A percentile compares a stretch with the other conserved stretches of the same genome.
phyloP scores from a whole-genome alignment of 78 protist species.

The Dictyostelium intermedium region DNA sequence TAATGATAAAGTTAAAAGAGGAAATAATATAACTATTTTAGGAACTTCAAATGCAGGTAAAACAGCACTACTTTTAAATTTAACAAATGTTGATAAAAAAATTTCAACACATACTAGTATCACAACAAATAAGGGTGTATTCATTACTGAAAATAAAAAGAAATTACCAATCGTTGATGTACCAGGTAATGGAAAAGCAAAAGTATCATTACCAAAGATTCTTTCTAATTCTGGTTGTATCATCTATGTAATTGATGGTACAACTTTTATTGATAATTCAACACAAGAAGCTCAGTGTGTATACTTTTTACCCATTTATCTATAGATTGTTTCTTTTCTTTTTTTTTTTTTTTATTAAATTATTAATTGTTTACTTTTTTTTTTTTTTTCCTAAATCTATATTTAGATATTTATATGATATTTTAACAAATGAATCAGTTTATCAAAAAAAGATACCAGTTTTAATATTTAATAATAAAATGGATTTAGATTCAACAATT shows the following conservation, averaged over 20 bases:
- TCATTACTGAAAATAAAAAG: not conserved
- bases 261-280: conserved; percentile 35
- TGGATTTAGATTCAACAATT: conserved; percentile 7
- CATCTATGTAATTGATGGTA: conserved; percentile 36
- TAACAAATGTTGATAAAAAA: not conserved
- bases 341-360: not conserved
- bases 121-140: conserved; percentile 25
- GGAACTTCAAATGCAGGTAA: conserved; percentile 57
- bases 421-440: conserved; percentile 29
- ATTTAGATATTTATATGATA: conserved; percentile 42
- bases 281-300: conserved; percentile 67
- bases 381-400: no score
- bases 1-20: conserved; percentile 28
- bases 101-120: conserved; percentile 27
- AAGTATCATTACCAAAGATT: conserved; percentile 18
- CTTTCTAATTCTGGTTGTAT: conserved; percentile 6
- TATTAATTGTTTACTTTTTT: not conserved
- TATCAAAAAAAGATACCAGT: conserved; percentile 43
- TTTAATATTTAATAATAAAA: conserved; percentile 44
- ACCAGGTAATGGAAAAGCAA: conserved; percentile 62
- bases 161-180: conserved; percentile 43
- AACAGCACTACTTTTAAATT: conserved; percentile 33
- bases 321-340: no score
- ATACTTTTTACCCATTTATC: no score
- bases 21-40: not conserved